Base-by-base conservation (phyloP, 805 yeast species). In the Candida manassasensis region DNA sequence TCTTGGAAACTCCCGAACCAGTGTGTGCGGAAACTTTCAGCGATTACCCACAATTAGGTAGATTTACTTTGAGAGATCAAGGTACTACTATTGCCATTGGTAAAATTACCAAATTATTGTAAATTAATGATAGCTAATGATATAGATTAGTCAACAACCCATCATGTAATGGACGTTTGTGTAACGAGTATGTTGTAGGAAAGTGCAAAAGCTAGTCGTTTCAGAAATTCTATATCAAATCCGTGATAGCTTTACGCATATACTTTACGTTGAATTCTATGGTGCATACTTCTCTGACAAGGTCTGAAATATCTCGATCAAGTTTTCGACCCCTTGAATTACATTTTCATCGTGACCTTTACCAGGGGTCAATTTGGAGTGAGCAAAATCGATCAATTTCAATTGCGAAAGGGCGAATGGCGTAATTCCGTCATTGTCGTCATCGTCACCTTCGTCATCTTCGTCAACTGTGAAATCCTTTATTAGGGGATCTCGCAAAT, bases 11-110 rank as follows among this genome's bases (percentile, higher is more conserved):
- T 12, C 70, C 79, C 30, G 88, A 79, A 49, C 90, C 96, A 16
- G 85, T 93, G 25, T 93, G 97, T 71, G 81, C 90, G 35, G 99
- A 93, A 69, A 81, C 94, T 30, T 93, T 83, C 61, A 80, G 73
- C 49, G 94, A 86, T 57, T 86, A 89, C 58, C 97, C 90, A 48
- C 97, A 93, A 67, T 75, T 93, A 53, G 99, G 98, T 59, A 81
- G 99, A 67, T 93, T 93, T 64, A 93, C 98, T 19, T 76, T 93
- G 61, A 88, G 99, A 75, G 98, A 93, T 67, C 97, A 93, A 70
- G 98, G 97, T 59, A 80, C 80, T 44, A 93, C 98, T 36, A 89
- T 93, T 66, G 99, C 98, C 47, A 93, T 93, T 63, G 99, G 99
- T 67, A 89, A 90, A 67, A 87, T 93, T 53, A 85, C 95, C 41